These are phyloP conservation scores for Phytophthora pisi DNA, from an alignment of 352 stramenopile genomes.

Conservation along the genomic window DNA sequence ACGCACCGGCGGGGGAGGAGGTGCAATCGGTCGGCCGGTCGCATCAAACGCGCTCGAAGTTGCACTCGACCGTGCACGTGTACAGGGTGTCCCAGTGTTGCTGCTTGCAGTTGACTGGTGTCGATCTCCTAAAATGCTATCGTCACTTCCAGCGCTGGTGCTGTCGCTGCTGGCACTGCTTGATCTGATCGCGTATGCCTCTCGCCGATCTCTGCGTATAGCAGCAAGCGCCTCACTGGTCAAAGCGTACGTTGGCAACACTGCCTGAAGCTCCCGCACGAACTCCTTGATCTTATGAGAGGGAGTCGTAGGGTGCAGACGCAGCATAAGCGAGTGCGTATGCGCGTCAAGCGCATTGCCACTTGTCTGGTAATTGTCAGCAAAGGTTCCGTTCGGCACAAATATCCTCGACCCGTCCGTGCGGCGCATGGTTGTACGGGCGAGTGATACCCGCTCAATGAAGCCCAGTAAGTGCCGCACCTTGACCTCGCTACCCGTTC, in stretches of 20 bases:
- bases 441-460: constrained; percentile 81
- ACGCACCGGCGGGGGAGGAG: constrained; percentile 34
- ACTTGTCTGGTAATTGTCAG: constrained; percentile 75
- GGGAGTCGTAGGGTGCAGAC: constrained; percentile 45
- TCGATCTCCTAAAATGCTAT: constrained; percentile 30
- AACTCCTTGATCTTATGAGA: constrained; percentile 51
- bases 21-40: constrained; percentile 33
- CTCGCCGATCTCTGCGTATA: constrained; percentile 28
- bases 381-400: constrained; percentile 83
- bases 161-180: constrained; percentile 41
- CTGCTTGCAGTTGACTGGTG: constrained; percentile 32
- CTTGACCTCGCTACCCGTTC: constrained; percentile 66
- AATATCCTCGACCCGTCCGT: constrained; percentile 73
- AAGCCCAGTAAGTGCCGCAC: constrained; percentile 59
- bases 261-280: constrained; percentile 40
- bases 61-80: constrained; percentile 22
- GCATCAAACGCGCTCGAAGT: constrained; percentile 38
- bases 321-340: constrained; percentile 56
- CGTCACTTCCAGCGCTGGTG: constrained; percentile 30
- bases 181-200: constrained; percentile 22
- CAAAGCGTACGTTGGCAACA: constrained; percentile 46
- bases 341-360: constrained; percentile 56
- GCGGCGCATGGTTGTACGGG: constrained; percentile 70
- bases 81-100: constrained; percentile 20
- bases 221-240: constrained; percentile 28